A percentile compares a stretch with the other conserved stretches of the same genome.
Evolutionary conservation across 345 rosid species (phyloP).

Genomic region (Euphorbia tirucalli): DNA sequence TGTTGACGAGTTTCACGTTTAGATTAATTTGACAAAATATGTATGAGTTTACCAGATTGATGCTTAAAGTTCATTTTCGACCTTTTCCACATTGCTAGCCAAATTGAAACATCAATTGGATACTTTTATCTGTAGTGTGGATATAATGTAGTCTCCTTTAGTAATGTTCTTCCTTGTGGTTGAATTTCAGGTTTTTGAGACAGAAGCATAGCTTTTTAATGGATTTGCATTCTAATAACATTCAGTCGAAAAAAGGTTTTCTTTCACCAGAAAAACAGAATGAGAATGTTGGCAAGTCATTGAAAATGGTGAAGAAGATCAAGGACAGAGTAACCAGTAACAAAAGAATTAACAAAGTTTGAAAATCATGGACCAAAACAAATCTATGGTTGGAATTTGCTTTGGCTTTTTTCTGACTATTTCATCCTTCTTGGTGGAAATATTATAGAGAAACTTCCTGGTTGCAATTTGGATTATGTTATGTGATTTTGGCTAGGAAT

Average conservation of each 20-base stretch:
- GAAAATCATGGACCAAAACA: constrained; percentile 21
- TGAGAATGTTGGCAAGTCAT: neutral
- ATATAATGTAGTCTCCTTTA: neutral
- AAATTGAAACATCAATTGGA: no score
- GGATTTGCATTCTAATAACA: constrained; percentile 1
- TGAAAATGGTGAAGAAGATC: neutral
- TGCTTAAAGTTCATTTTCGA: no score
- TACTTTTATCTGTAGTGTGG: neutral
- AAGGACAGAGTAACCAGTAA: constrained; percentile 7
- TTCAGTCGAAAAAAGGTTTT: neutral
- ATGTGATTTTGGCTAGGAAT: no score
- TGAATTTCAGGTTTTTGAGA: constrained; percentile 24
- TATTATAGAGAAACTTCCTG: no score
- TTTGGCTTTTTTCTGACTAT: neutral
- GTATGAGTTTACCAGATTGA: no score
- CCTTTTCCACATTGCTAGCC: no score
- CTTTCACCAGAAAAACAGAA: constrained; percentile 2
- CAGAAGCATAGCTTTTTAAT: constrained; percentile 14
- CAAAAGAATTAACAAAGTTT: constrained; percentile 26
- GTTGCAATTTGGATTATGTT: neutral
- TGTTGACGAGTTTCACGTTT: no score
- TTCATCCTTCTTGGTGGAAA: neutral
- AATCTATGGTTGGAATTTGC: neutral
- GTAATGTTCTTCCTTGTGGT: neutral
- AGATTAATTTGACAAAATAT: no score